Percentiles rank a stretch among this genome's conserved stretches.
These are phyloP conservation scores for Gnetum montanum DNA, from an alignment of 75 land plant species.

Conservation along the genomic window DNA sequence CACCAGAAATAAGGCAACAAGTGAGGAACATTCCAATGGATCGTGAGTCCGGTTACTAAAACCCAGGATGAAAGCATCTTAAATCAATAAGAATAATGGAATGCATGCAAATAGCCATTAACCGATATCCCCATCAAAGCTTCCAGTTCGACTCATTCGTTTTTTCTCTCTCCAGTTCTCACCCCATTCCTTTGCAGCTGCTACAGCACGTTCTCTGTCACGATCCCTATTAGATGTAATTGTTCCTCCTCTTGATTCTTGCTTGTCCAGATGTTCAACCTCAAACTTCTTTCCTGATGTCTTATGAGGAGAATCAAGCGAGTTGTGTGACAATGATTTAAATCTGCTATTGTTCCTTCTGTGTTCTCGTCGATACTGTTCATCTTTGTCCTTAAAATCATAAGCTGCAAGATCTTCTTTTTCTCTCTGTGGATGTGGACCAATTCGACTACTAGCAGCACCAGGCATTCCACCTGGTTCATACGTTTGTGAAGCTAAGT, in stretches of 20 bases:
- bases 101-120: too few species aligned
- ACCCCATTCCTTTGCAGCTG: slow-evolving; percentile 85
- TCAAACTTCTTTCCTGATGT: slow-evolving; percentile 42
- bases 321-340: slow-evolving; percentile 36
- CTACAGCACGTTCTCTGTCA: slow-evolving; percentile 50
- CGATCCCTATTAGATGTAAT: too few species aligned
- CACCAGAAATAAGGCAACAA: too few species aligned
- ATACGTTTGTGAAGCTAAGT: slow-evolving; percentile 74
- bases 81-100: too few species aligned
- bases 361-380: slow-evolving; percentile 8
- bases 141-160: slow-evolving; percentile 21
- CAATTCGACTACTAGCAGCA: slow-evolving; percentile 22
- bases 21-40: too few species aligned
- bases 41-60: too few species aligned
- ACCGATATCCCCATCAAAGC: slow-evolving; percentile 30
- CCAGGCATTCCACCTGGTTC: slow-evolving; percentile 49
- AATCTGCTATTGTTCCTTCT: slow-evolving; percentile 10
- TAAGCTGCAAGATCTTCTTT: slow-evolving; percentile 10
- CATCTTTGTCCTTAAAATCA: slow-evolving; percentile 18
- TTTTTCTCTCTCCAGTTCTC: slow-evolving; percentile 81
- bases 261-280: slow-evolving; percentile 35
- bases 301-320: slow-evolving; percentile 40
- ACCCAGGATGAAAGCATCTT: too few species aligned
- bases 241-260: slow-evolving; percentile 23
- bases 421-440: slow-evolving; percentile 40